phyloP scores from a whole-genome alignment of 2,329 filamentous ascomycete genomes.

The Tetracladium maxilliforme region DNA sequence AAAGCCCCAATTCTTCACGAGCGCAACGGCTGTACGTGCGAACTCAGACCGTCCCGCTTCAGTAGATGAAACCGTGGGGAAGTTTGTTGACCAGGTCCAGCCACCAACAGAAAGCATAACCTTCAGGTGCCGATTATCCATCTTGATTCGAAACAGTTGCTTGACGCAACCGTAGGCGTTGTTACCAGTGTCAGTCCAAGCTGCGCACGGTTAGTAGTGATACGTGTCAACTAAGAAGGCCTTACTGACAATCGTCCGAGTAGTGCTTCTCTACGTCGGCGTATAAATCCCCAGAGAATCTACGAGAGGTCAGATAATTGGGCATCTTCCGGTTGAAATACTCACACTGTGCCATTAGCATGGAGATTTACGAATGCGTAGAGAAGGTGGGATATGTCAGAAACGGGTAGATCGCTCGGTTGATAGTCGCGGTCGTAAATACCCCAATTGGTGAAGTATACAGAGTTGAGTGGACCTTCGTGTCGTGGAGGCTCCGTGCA shows the following conservation, averaged over 20 bases:
- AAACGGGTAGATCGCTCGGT: conserved; percentile 52
- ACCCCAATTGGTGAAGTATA: no score
- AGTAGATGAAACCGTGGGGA: conserved; percentile 51
- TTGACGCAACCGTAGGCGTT: conserved; percentile 72
- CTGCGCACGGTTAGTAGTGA: no score
- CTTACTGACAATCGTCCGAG: conserved; percentile 49
- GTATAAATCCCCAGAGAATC: conserved; percentile 51
- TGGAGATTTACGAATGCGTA: conserved; percentile 70
- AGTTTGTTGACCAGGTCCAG: conserved; percentile 70
- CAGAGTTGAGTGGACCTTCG: no score
- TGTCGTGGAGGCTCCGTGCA: no score
- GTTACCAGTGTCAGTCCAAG: conserved; percentile 46
- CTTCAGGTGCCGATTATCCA: conserved; percentile 64
- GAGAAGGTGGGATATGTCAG: conserved; percentile 62
- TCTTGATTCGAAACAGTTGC: conserved; percentile 62
- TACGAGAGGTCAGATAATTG: conserved; percentile 15
- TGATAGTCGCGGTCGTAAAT: conserved; percentile 64
- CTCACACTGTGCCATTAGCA: conserved; percentile 56
- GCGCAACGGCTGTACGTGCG: conserved; percentile 49
- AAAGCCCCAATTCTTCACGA: conserved; percentile 61
- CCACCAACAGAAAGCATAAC: conserved; percentile 67
- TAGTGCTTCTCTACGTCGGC: conserved; percentile 65
- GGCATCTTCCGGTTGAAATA: no score
- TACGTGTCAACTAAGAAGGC: no score
- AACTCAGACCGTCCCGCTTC: conserved; percentile 49